phyloP scores from a whole-genome alignment of 345 rosid species.

The Moricandia moricandioides region DNA sequence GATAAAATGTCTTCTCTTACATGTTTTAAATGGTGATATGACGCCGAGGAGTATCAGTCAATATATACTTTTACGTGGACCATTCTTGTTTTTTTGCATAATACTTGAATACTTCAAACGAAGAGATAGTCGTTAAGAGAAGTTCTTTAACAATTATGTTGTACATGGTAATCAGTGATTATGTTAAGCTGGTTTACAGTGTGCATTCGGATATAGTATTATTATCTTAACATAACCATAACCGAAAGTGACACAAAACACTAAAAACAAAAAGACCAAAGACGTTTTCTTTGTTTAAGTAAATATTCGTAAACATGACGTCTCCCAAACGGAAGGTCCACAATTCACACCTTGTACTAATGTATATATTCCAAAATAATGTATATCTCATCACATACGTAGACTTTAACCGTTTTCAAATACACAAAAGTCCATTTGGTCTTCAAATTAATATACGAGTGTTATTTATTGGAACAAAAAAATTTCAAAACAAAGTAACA shows the following conservation, averaged over 20 bases:
- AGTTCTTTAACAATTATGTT: not conserved
- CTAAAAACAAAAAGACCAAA: not conserved
- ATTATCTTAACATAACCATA: not conserved
- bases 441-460: too few relatives aligned
- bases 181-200: not conserved
- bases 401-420: not conserved
- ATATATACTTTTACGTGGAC: not conserved
- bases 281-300: constrained; percentile 11
- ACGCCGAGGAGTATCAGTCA: not conserved
- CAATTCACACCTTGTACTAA: not conserved
- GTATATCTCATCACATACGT: not conserved
- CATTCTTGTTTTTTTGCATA: not conserved
- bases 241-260: not conserved
- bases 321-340: constrained; percentile 11
- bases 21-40: not conserved
- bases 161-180: not conserved
- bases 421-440: not conserved
- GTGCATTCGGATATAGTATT: not conserved
- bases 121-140: not conserved
- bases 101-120: constrained; percentile 21
- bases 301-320: constrained; percentile 5
- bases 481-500: not conserved
- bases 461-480: too few relatives aligned
- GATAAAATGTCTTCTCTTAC: not conserved
- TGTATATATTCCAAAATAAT: not conserved